Percentiles rank a stretch among this genome's conserved stretches.
Conservation (phyloP, 257 asterid species). For the Solanum corneliomulleri region DNA sequence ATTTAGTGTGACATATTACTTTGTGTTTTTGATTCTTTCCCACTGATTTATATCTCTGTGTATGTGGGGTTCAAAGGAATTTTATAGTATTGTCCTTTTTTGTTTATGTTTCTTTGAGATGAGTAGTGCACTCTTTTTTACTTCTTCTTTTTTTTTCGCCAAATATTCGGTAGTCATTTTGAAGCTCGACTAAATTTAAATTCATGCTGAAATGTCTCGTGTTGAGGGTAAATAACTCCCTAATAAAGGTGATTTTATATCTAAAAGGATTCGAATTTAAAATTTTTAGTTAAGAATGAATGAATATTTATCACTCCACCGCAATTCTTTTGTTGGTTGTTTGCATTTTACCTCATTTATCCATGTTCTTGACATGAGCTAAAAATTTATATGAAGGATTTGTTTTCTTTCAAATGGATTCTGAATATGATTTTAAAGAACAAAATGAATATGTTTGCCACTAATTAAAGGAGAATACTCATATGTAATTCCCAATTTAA, state of each 20-base stretch:
- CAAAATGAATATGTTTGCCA: background rate
- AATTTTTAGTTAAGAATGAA: fast-evolving
- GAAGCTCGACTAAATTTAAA: fast-evolving
- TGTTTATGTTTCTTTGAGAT: background rate
- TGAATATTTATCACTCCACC: fast-evolving
- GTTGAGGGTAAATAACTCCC: too few species aligned
- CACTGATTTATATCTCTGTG: background rate
- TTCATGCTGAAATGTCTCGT: fast-evolving
- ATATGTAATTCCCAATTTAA: background rate
- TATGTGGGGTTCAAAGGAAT: background rate
- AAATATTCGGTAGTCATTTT: fast-evolving
- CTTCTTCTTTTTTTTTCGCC: fast-evolving
- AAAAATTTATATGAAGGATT: background rate
- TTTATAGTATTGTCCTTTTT: background rate
- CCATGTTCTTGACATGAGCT: background rate
- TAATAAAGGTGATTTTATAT: too few species aligned
- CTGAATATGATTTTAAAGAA: background rate
- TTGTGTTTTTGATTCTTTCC: background rate
- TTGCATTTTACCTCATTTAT: background rate
- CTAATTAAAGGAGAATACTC: background rate
- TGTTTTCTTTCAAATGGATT: background rate
- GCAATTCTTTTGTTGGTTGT: too few species aligned
- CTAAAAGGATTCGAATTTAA: too few species aligned
- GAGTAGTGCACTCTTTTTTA: background rate
- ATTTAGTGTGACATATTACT: background rate